Percentiles rank a stretch among this genome's conserved stretches.
phyloP scores from a whole-genome alignment of 169 alveolate species.

The Babesia bovis region DNA sequence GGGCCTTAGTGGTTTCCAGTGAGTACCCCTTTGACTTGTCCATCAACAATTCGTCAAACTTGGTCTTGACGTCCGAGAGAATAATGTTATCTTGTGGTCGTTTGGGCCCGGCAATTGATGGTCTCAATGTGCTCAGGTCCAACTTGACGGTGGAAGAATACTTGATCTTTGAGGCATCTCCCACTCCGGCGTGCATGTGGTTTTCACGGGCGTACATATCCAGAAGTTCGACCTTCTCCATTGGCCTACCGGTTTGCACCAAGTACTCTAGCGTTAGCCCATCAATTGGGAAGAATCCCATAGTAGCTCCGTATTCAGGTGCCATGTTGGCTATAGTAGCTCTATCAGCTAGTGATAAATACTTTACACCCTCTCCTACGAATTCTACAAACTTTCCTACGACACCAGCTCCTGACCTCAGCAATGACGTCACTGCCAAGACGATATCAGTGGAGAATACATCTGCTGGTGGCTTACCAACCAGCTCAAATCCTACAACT shows the following conservation, averaged over 20 bases:
- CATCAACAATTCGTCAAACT: conserved; percentile 79
- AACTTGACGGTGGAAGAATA: conserved; percentile 78
- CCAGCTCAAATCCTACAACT: conserved; percentile 93
- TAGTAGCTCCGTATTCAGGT: conserved; percentile 97
- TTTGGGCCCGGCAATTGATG: conserved; percentile 95
- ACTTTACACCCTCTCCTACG: conserved; percentile 89
- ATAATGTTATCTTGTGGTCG: conserved; percentile 95
- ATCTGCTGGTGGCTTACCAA: conserved; percentile 84
- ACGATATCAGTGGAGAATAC: conserved; percentile 94
- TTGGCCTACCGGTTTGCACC: conserved; percentile 87
- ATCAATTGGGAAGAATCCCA: conserved; percentile 95
- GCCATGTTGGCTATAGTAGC: conserved; percentile 97
- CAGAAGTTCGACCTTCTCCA: conserved; percentile 80
- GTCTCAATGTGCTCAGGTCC: conserved; percentile 89
- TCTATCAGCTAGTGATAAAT: conserved; percentile 89
- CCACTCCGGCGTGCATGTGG: conserved; percentile 53
- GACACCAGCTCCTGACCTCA: conserved; percentile 93
- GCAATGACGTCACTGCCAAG: conserved; percentile 83
- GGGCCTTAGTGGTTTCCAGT: conserved; percentile 20
- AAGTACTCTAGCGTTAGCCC: conserved; percentile 88
- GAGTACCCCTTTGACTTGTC: conserved; percentile 88
- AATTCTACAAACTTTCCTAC: conserved; percentile 96
- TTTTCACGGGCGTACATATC: conserved; percentile 80
- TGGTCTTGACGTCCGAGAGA: conserved; percentile 83
- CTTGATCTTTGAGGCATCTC: conserved; percentile 61